Evolutionary conservation across 352 stramenopile genomes (phyloP), one percentile per base, ranked within the genome.

Genomic region (Phytophthora parvispora): DNA sequence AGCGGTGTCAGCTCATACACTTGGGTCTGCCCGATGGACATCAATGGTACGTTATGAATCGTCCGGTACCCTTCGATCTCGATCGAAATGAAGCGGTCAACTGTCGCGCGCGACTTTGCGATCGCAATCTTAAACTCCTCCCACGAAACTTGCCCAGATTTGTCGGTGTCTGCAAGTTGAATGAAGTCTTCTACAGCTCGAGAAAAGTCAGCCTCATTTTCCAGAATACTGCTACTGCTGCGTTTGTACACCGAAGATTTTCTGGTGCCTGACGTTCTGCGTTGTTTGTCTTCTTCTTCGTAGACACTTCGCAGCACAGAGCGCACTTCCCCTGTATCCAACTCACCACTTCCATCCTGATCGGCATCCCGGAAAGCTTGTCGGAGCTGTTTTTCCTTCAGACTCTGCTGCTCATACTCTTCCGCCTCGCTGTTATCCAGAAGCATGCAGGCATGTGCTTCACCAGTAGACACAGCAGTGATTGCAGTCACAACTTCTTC

Each of bases 61-160:
- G 76, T 60, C 42, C 85, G 75, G 57, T 84, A 96, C 0, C 87
- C 89, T 60, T 94, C 87, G 29, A 97, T 75, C 34, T 95, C 84
- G 32, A 97, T 52, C 16, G 83, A 91, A 34, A 97, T 79, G 36
- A 80, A 96, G 10, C 87, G 89, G 31, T 92, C 78, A 31, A 89
- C 69, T 1, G 71, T 86, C n/a, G 84, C 73, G 8, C 87, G 83
- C 20, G 84, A 92, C 68, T 95, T 95, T 1, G 83, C 64, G 70
- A 97, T 93, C 7, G 90, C 90, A 27, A 86, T 71, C 67, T 95
- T 94, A 59, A 97, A 97, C 61, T 96, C 89, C 64, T 97, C 89
- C 80, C 87, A 95, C 32, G 88, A 95, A 18, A 97, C 86, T 60
- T 86, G 75, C 6, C 87, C 87, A 13, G 87, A 95, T 18, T 78